A percentile compares a stretch with the other conserved stretches of the same genome.
phyloP scores from a whole-genome alignment of 768 basidiomycete species.

The Phlegmacium glaucopus region DNA sequence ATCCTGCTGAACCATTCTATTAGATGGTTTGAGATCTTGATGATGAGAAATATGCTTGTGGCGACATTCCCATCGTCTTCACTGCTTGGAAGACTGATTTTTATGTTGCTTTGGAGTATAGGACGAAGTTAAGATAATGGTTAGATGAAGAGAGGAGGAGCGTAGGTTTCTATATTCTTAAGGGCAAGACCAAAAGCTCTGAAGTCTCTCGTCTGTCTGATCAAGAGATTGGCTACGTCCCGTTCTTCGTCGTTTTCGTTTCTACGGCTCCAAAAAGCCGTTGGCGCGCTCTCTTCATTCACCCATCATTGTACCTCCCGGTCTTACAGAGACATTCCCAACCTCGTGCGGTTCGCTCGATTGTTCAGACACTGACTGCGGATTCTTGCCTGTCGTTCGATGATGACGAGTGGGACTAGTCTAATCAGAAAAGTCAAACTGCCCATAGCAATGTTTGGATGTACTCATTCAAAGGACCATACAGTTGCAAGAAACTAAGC shows the following conservation, averaged over 20 bases:
- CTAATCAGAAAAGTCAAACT: constrained; percentile 11
- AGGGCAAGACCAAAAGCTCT: too few species aligned
- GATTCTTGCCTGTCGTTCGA: constrained; percentile 11
- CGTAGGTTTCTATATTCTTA: too few species aligned
- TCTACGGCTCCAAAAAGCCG: not conserved
- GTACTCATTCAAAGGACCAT: constrained; percentile 6
- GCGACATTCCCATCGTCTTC: constrained; percentile 21
- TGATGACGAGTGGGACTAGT: constrained; percentile 6
- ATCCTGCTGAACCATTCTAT: not conserved
- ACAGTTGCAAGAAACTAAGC: not conserved
- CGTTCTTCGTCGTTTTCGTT: constrained; percentile 13
- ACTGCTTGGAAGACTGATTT: constrained; percentile 17
- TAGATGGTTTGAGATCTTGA: constrained; percentile 20
- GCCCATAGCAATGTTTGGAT: constrained; percentile 17
- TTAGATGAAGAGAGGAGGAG: constrained; percentile 14
- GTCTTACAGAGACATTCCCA: constrained; percentile 12
- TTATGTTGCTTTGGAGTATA: constrained; percentile 20
- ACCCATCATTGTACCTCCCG: constrained; percentile 12
- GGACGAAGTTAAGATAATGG: constrained; percentile 21
- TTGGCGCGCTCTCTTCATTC: constrained; percentile 14
- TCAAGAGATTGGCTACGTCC: constrained; percentile 15
- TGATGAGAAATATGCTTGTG: constrained; percentile 26
- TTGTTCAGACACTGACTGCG: constrained; percentile 13
- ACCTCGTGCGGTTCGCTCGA: constrained; percentile 6
- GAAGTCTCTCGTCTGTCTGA: constrained; percentile 19